Base-by-base conservation (phyloP, 129 eudicot genomes). In the Lonicera japonica region DNA sequence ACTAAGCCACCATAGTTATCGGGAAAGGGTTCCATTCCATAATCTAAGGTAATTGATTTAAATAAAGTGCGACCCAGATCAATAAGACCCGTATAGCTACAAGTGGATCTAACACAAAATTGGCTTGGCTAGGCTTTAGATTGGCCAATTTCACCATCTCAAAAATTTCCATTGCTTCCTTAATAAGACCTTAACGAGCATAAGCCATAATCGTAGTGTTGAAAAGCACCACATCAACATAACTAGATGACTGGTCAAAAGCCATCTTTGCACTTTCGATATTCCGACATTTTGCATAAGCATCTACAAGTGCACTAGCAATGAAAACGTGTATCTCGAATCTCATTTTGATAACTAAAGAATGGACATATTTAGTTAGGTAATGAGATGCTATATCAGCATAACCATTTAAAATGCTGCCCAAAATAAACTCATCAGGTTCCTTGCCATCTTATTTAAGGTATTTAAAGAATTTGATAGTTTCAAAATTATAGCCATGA, bases 1-100 rank as follows among this genome's bases (percentile, higher is more conserved):
- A 73, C 83, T 45, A 73, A 65, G 41, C 83, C 69, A 11, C 83
- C 79, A n/a, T 73, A 79, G 17, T 69, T 73, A 43, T 73, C 73
- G 0, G 63, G 76, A 22, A 76, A 73, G 0, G 76, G 83, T 23
- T 64, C 54, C 79, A 69, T 73, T 54, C 51, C 54, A 43, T 73
- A 65, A 46, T 79, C 83, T 25, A 70, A 24, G 22, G 53, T 11
- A 17, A 78, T 78, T 24, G 83, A 73, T 64, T 57, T 68, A 20
- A 78, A 78, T 59, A 78, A 60, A 34, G 53, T 10, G 56, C 69
- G 79, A 22, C 83, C 83, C 15, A 73, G 66, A 63, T 79, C 73
- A 65, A 79, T 69, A 24, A 60, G 73, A 54, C 83, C 83, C 36
- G 36, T 54, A 29, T 78, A 67, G 54, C 76, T 60, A 29, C 83